A percentile compares a stretch with the other conserved stretches of the same genome.
phyloP scores from a whole-genome alignment of 1,139 yeast genomes.

The Diutina rugosa region DNA sequence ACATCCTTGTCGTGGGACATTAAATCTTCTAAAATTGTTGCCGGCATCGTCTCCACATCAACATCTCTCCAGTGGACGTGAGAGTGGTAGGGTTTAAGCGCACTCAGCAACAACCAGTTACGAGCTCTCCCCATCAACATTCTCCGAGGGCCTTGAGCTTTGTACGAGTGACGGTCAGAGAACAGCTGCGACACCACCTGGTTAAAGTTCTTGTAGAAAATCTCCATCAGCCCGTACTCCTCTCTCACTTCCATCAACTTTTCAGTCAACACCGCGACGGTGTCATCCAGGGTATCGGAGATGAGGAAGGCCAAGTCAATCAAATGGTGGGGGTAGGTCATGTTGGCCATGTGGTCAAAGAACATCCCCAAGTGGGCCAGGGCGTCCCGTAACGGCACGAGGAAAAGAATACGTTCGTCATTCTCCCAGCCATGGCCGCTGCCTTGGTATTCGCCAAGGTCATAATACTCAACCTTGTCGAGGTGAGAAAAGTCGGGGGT shows the following conservation, averaged over 20 bases:
- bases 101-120: slow-evolving; percentile 41
- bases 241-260: not conserved
- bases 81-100: slow-evolving; percentile 38
- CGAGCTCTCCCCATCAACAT: slow-evolving; percentile 43
- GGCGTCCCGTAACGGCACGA: slow-evolving; percentile 51
- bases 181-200: slow-evolving; percentile 40
- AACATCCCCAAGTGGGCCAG: slow-evolving; percentile 54
- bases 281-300: slow-evolving; percentile 17
- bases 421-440: slow-evolving; percentile 29
- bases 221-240: slow-evolving; percentile 41
- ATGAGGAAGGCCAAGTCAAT: slow-evolving; percentile 48
- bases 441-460: slow-evolving; percentile 39
- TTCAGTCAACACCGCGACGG: not conserved
- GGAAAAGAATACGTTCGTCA: slow-evolving; percentile 49
- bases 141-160: slow-evolving; percentile 42
- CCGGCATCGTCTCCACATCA: slow-evolving; percentile 40
- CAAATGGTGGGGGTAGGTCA: slow-evolving; percentile 44
- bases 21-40: slow-evolving; percentile 37
- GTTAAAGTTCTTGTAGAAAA: slow-evolving; percentile 40
- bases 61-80: slow-evolving; percentile 46
- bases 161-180: slow-evolving; percentile 40
- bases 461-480: slow-evolving; percentile 26
- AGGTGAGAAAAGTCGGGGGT: slow-evolving; percentile 12
- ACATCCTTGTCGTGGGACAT: slow-evolving; percentile 43
- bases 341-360: slow-evolving; percentile 41